Conservation (phyloP, 768 basidiomycete species). For the Pleurotus salmoneostramineus region DNA sequence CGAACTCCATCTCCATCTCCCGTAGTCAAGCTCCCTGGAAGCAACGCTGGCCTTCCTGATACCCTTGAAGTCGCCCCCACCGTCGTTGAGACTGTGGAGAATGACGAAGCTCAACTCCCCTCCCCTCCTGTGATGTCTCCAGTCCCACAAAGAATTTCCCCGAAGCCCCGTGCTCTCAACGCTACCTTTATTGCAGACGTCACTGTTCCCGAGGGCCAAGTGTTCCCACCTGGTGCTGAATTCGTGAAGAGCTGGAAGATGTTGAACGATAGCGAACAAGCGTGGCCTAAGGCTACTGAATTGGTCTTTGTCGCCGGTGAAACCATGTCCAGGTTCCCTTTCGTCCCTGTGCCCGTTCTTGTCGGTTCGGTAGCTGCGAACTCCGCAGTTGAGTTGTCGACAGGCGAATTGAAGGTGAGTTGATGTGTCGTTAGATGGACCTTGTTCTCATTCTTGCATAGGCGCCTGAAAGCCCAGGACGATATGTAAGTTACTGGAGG, state of each 20-base stretch:
- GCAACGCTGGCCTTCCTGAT: too few relatives aligned
- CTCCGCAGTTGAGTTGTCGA: slow-evolving; percentile 59
- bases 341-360: slow-evolving; percentile 26
- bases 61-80: too few relatives aligned
- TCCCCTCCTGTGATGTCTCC: too few relatives aligned
- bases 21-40: too few relatives aligned
- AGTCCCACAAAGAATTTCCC: neutral
- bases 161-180: slow-evolving; percentile 25
- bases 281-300: slow-evolving; percentile 70
- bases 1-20: too few relatives aligned
- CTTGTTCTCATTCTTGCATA: slow-evolving; percentile 15
- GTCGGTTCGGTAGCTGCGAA: slow-evolving; percentile 60
- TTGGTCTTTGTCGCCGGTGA: slow-evolving; percentile 72
- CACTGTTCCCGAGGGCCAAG: slow-evolving; percentile 72
- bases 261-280: slow-evolving; percentile 54
- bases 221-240: slow-evolving; percentile 78
- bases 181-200: slow-evolving; percentile 63
- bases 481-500: slow-evolving; percentile 77
- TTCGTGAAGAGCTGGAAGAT: slow-evolving; percentile 85
- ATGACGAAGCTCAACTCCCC: too few relatives aligned
- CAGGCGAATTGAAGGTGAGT: slow-evolving; percentile 69
- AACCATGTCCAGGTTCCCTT: slow-evolving; percentile 37
- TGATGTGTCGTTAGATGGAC: neutral
- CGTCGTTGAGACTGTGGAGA: too few relatives aligned
- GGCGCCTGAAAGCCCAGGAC: slow-evolving; percentile 73